Base-by-base conservation (phyloP, 306 rosid species). In the Citrullus amarus region DNA sequence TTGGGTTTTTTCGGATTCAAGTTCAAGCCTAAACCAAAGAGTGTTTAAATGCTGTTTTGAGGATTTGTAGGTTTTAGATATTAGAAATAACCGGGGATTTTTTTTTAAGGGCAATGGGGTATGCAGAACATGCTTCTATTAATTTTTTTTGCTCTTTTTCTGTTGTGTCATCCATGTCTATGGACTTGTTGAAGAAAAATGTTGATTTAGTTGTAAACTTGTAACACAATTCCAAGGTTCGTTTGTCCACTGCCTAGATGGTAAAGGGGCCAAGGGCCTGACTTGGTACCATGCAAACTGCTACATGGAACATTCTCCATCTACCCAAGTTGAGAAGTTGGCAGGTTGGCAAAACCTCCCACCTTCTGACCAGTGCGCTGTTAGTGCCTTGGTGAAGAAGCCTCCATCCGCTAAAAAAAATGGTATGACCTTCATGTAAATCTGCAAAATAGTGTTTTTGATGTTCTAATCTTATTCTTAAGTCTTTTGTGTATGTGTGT, bases 251-350 rank as follows among this genome's bases (percentile, higher is more conserved):
- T 50, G 91, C 90, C 93, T 91, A 68, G 89, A 89, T 36, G 97
- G 91, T 82, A 86, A 88, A 81, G 97, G 97, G 84, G 79, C 99
- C 67, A 95, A 78, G 84, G 81, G 96, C 44, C 81, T 92, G 89
- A 81, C 87, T 76, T 92, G 99, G 99, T 88, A 92, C 86, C 99
- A 95, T 86, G 97, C 92, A 76, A 95, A 86, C 60, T 95, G 99
- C 83, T 87, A 87, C 81, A 8, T 95, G 85, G 96, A 88, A 79
- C 74, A 62, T 39, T 92, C 88, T 25, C 97, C 96, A 58, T 85
- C 93, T 76, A 82, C 87, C 50, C 78, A 88, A 78, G 83, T 92
- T 25, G 91, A 89, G 81, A 92, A 89, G 90, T 81, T 95, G 81
- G 53, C 92, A 70, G 97, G 99, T 80, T 95, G 97, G 99, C 82